A percentile compares a stretch with the other conserved stretches of the same genome.
Evolutionary conservation across 163 green algal species (phyloP).

Genomic region (Volvox carteri): DNA sequence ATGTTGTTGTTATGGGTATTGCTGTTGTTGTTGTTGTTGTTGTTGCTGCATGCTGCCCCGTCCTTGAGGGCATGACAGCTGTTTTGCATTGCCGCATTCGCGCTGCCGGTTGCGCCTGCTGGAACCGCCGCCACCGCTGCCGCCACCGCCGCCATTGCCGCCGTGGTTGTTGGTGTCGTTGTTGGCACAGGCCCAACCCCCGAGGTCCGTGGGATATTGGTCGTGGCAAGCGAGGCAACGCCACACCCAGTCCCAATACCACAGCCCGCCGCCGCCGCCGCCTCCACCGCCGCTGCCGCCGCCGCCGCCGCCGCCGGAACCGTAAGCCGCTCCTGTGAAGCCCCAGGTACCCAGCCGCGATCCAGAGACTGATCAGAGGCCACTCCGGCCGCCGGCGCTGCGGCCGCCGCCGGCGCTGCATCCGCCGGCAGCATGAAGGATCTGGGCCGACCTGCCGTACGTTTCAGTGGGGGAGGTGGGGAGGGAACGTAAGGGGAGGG

Average conservation of each 20-base stretch:
- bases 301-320: background rate
- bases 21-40: background rate
- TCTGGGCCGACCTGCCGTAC: background rate
- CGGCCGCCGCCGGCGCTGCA: background rate
- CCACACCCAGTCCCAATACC: no score
- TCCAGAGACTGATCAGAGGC: background rate
- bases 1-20: background rate
- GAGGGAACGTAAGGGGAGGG: no score
- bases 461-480: no score
- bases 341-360: background rate
- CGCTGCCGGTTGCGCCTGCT: no score
- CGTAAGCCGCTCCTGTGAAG: background rate
- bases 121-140: background rate
- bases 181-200: no score
- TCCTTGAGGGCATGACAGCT: background rate
- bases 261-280: background rate
- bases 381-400: background rate
- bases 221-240: no score
- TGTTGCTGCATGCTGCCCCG: background rate
- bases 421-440: background rate
- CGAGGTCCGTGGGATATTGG: no score
- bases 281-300: background rate
- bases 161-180: no score
- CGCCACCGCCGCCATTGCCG: background rate
- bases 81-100: background rate